These are phyloP conservation scores for Solanum stenotomum DNA, from an alignment of 257 asterid genomes.

Conservation along the genomic window DNA sequence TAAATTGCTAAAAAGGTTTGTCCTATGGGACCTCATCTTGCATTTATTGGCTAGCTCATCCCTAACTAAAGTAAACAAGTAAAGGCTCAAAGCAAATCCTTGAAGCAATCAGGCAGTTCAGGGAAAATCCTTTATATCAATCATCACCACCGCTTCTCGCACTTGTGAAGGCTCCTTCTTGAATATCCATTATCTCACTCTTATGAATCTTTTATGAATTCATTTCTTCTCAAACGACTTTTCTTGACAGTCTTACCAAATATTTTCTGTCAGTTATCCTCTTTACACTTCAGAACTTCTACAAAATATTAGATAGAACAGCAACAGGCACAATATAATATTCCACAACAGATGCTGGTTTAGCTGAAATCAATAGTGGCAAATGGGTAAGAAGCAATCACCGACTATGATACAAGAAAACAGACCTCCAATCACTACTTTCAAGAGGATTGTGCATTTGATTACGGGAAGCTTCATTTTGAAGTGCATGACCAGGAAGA, in stretches of 20 bases:
- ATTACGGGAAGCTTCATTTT: constrained; percentile 47
- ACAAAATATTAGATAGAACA: not conserved
- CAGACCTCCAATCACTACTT: constrained; percentile 54
- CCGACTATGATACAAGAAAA: not conserved
- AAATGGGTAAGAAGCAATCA: not conserved
- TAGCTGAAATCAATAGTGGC: not conserved
- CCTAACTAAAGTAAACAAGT: not conserved
- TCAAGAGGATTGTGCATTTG: constrained; percentile 51
- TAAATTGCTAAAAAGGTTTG: not conserved
- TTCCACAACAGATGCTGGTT: not conserved
- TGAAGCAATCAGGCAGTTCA: not conserved
- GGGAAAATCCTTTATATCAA: not conserved
- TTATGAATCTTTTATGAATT: not conserved
- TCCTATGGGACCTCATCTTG: not conserved
- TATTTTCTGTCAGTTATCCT: not conserved
- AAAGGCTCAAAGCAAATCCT: not conserved
- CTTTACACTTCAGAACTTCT: not conserved
- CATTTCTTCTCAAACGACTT: not conserved
- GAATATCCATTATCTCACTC: not conserved
- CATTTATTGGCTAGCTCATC: not conserved
- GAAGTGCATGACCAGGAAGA: constrained; percentile 51
- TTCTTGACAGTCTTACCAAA: not conserved
- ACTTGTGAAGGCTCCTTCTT: not conserved
- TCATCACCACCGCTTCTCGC: not conserved
- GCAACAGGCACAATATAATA: not conserved